phyloP scores from a whole-genome alignment of 768 basidiomycete species.

The Suillus luteus region DNA sequence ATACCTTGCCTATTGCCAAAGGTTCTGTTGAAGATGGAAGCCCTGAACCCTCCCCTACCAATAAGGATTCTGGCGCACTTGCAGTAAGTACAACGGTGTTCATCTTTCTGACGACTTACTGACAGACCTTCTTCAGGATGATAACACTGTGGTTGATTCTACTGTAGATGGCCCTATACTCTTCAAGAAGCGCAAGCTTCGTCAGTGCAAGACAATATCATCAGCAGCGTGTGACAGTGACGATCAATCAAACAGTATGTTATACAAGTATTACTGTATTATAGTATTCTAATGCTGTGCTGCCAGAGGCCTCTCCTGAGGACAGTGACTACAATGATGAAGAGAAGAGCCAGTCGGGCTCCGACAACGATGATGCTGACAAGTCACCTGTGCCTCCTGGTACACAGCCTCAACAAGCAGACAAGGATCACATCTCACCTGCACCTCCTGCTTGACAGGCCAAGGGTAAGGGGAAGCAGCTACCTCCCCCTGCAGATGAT shows the following conservation, averaged over 20 bases:
- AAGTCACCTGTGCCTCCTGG: neutral
- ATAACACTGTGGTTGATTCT: neutral
- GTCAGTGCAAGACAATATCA: neutral
- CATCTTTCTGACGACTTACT: neutral
- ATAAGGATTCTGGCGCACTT: neutral
- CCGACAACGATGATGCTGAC: neutral
- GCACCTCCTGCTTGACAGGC: neutral
- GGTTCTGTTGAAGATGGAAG: neutral
- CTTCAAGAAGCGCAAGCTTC: neutral
- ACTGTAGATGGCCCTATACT: neutral
- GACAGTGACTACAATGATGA: neutral
- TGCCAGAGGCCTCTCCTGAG: neutral
- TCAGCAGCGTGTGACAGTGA: neutral
- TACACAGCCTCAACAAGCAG: neutral
- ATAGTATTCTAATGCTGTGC: neutral
- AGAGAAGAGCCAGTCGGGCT: neutral
- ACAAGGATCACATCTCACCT: neutral
- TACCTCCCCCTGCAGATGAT: neutral
- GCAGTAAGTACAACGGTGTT: neutral
- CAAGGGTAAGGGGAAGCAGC: neutral
- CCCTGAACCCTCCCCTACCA: neutral
- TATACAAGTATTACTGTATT: neutral
- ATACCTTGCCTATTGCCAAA: neutral
- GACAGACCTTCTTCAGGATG: neutral
- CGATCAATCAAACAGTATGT: neutral